Evolutionary conservation across 352 stramenopile species (phyloP).

Genomic region (Globisporangium cylindrosporum): DNA sequence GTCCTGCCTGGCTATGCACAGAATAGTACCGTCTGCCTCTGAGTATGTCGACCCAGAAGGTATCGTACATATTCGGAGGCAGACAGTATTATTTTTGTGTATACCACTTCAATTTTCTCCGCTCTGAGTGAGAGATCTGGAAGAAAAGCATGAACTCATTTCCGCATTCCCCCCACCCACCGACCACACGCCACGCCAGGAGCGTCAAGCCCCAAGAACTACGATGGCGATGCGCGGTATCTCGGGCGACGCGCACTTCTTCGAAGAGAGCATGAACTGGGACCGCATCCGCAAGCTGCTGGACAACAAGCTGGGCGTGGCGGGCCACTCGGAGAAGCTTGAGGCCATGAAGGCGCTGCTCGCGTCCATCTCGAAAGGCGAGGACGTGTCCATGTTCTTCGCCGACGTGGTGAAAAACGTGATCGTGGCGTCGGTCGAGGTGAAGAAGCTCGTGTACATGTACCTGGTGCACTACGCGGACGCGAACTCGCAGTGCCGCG

Average conservation of each 20-base stretch:
- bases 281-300: constrained; percentile 85
- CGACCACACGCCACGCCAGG: not conserved
- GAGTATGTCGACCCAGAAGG: too few species aligned
- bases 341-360: constrained; percentile 99
- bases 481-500: constrained; percentile 92
- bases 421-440: constrained; percentile 92
- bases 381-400: constrained; percentile 98
- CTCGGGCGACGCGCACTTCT: constrained; percentile 94
- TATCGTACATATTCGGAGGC: too few species aligned
- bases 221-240: constrained; percentile 60
- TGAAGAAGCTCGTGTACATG: constrained; percentile 99
- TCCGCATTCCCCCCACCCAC: not conserved
- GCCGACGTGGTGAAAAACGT: constrained; percentile 96
- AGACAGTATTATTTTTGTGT: too few species aligned
- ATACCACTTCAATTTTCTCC: not conserved
- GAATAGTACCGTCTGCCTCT: too few species aligned
- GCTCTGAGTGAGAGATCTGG: not conserved
- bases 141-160: not conserved
- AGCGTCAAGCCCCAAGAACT: not conserved
- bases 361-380: constrained; percentile 95
- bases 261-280: constrained; percentile 95
- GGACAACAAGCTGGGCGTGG: constrained; percentile 87
- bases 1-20: too few species aligned
- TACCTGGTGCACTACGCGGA: constrained; percentile 99
- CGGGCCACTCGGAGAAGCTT: constrained; percentile 86